Percentiles rank a stretch among this genome's conserved stretches.
These are phyloP conservation scores for Plasmodium yoelii DNA, from an alignment of 169 alveolate species.

Conservation along the genomic window DNA sequence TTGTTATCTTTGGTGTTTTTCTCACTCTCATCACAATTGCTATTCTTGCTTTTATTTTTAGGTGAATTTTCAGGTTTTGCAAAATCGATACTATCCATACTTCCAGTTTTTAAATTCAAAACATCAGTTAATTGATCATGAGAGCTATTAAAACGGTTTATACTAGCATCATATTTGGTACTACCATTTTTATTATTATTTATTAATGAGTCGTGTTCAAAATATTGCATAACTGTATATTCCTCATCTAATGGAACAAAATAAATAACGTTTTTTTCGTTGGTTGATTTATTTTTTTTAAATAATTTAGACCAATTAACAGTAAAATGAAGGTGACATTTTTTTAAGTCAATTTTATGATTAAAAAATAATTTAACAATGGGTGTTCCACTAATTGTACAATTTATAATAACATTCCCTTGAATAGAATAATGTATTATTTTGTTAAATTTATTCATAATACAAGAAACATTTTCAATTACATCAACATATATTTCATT, in stretches of 20 bases:
- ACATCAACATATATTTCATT: slow-evolving; percentile 65
- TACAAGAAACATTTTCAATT: slow-evolving; percentile 41
- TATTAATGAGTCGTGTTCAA: background rate
- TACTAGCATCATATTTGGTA: background rate
- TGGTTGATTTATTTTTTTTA: background rate
- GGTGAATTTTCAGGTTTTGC: too few species aligned
- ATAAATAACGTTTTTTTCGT: slow-evolving; percentile 13
- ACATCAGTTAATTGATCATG: background rate
- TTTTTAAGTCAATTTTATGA: slow-evolving; percentile 7
- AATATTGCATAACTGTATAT: slow-evolving; percentile 37
- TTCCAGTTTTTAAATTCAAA: background rate
- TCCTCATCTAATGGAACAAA: slow-evolving; percentile 40
- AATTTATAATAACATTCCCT: slow-evolving; percentile 36
- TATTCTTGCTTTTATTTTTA: background rate
- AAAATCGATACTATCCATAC: background rate
- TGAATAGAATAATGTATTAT: slow-evolving; percentile 34
- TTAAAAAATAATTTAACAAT: slow-evolving; percentile 30
- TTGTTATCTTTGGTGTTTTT: background rate
- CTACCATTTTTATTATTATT: background rate
- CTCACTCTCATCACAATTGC: background rate
- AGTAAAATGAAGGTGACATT: slow-evolving; percentile 59
- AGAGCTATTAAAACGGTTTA: background rate
- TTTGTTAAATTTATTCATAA: slow-evolving; percentile 18
- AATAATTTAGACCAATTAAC: slow-evolving; percentile 9
- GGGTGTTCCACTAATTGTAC: slow-evolving; percentile 26